Percentiles rank a stretch among this genome's conserved stretches.
phyloP scores from a whole-genome alignment of 441 rosid genomes.

The Syzygium malaccense region DNA sequence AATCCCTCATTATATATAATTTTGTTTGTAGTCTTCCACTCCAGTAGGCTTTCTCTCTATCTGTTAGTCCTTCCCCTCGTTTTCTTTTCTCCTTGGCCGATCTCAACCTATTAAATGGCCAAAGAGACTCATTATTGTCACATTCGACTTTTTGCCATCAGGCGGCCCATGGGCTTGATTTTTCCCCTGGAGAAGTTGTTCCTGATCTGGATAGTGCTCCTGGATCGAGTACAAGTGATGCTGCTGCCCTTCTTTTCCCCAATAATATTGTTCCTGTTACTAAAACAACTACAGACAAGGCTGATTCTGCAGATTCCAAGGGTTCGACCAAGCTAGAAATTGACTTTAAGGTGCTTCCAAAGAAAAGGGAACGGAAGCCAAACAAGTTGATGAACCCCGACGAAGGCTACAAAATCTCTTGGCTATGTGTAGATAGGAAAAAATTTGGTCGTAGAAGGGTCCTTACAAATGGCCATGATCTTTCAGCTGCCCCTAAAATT shows the following conservation, averaged over 20 bases:
- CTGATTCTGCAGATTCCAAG: slow-evolving; percentile 14
- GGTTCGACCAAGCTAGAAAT: slow-evolving; percentile 19
- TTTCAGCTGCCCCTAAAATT: slow-evolving; percentile 2
- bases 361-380: slow-evolving; percentile 59
- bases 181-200: slow-evolving; percentile 17
- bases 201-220: slow-evolving; percentile 18
- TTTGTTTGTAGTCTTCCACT: not conserved
- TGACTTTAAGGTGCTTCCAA: slow-evolving; percentile 24
- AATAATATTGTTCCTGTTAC: not conserved
- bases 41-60: not conserved
- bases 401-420: slow-evolving; percentile 59
- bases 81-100: not conserved
- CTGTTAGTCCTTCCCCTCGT: not conserved
- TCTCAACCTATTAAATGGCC: not conserved
- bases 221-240: slow-evolving; percentile 10
- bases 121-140: not conserved
- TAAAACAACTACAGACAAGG: slow-evolving; percentile 7
- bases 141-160: slow-evolving; percentile 14
- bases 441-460: slow-evolving; percentile 25
- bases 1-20: not conserved
- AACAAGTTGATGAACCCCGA: slow-evolving; percentile 62
- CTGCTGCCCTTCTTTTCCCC: slow-evolving; percentile 8
- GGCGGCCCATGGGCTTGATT: slow-evolving; percentile 12
- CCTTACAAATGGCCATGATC: not conserved
- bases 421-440: slow-evolving; percentile 26